Evolutionary conservation across 345 rosid species (phyloP).

Genomic region (Hibiscus syriacus): DNA sequence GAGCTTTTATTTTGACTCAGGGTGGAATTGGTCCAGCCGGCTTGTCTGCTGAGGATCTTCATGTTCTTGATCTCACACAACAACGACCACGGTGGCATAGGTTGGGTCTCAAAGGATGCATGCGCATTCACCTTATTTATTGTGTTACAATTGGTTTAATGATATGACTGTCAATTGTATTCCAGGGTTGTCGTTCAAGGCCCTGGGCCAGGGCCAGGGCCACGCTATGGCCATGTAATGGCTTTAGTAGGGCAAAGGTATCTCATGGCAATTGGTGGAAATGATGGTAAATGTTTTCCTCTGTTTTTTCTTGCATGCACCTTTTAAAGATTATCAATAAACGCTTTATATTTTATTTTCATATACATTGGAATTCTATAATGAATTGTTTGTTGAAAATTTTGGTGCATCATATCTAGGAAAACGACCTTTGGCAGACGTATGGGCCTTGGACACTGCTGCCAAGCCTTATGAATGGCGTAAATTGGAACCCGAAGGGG

Average conservation of each 20-base stretch:
- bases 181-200: constrained; percentile 96
- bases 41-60: constrained; percentile 98
- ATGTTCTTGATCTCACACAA: constrained; percentile 94
- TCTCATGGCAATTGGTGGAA: constrained; percentile 99
- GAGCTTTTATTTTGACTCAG: constrained; percentile 31
- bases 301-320: constrained; percentile 8
- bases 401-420: constrained; percentile 38
- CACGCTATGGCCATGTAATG: constrained; percentile 99
- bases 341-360: neutral
- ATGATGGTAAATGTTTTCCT: constrained; percentile 60
- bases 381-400: constrained; percentile 2
- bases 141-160: neutral
- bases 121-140: neutral
- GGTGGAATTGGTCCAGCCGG: constrained; percentile 99
- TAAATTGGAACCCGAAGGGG: no score
- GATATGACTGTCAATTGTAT: constrained; percentile 11
- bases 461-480: no score
- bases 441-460: no score
- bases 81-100: constrained; percentile 97
- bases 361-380: neutral
- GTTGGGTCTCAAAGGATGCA: constrained; percentile 27
- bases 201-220: constrained; percentile 99
- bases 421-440: constrained; percentile 94
- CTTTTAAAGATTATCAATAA: neutral
- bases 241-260: constrained; percentile 98